phyloP scores from a whole-genome alignment of 2,329 filamentous ascomycete genomes.

The Aureobasidium zeae region DNA sequence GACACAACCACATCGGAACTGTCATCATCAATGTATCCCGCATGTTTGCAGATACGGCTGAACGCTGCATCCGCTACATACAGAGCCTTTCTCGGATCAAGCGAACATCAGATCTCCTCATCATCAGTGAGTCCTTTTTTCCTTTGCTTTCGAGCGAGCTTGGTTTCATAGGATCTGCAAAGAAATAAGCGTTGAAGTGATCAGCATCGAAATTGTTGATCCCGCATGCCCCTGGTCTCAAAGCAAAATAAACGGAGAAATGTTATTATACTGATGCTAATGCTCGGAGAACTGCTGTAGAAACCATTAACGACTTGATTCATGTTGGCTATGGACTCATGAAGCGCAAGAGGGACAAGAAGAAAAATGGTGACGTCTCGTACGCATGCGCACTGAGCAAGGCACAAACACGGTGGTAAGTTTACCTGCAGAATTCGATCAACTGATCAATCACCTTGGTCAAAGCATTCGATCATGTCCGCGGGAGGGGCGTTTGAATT shows the following conservation, averaged over 20 bases:
- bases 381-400: constrained; percentile 54
- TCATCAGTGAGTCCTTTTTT: constrained; percentile 44
- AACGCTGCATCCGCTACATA: constrained; percentile 58
- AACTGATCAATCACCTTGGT: too few relatives aligned
- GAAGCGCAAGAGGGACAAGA: constrained; percentile 41
- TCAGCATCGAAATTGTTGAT: constrained; percentile 10
- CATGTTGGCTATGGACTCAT: constrained; percentile 57
- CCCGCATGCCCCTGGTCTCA: constrained; percentile 1
- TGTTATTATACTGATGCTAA: too few relatives aligned
- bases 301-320: constrained; percentile 56
- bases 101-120: constrained; percentile 50
- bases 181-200: constrained; percentile 7
- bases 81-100: constrained; percentile 48
- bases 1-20: constrained; percentile 60
- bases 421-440: too few relatives aligned
- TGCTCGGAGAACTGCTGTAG: too few relatives aligned
- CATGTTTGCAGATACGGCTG: constrained; percentile 68
- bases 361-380: constrained; percentile 25
- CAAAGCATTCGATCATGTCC: too few relatives aligned
- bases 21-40: constrained; percentile 66
- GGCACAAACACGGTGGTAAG: constrained; percentile 54
- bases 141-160: too few relatives aligned
- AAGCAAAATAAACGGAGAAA: too few relatives aligned
- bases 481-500: too few relatives aligned
- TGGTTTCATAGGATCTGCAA: too few relatives aligned